These are phyloP conservation scores for Diplosphaera chodatii DNA, from an alignment of 139 green algal species.

Conservation along the genomic window DNA sequence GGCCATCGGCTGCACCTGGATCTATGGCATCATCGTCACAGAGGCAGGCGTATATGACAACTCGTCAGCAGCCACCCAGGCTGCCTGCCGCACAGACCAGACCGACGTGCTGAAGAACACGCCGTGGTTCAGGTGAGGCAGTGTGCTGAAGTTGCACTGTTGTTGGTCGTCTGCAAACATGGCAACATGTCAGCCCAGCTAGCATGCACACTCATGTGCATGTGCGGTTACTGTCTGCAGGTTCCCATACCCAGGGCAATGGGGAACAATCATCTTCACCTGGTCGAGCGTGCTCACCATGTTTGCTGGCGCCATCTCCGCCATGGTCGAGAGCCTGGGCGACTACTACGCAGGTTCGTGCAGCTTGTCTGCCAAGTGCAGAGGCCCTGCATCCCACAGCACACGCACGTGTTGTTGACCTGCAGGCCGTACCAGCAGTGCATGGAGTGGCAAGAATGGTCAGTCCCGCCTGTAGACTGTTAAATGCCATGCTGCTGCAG, in stretches of 20 bases:
- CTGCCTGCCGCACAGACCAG: constrained; percentile 24
- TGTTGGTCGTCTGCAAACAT: too few species aligned
- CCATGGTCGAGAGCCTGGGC: constrained; percentile 51
- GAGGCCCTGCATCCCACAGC: too few species aligned
- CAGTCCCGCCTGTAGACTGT: too few species aligned
- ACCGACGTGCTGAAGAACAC: constrained; percentile 29
- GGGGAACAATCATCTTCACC: constrained; percentile 44
- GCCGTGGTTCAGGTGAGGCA: constrained; percentile 52
- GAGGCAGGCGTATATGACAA: constrained; percentile 40
- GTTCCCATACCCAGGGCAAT: constrained; percentile 51
- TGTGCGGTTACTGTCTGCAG: neutral
- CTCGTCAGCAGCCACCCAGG: constrained; percentile 14
- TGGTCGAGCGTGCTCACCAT: constrained; percentile 39
- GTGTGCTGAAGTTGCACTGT: too few species aligned
- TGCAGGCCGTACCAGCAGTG: too few species aligned
- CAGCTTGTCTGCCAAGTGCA: too few species aligned
- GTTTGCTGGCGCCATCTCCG: constrained; percentile 47
- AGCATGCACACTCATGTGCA: too few species aligned
- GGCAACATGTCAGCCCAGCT: too few species aligned
- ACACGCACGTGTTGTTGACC: too few species aligned
- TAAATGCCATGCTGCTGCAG: too few species aligned
- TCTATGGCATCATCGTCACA: constrained; percentile 36
- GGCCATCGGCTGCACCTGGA: constrained; percentile 15
- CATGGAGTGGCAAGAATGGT: too few species aligned
- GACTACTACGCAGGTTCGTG: constrained; percentile 44